These are phyloP conservation scores for barrel medic (Medicago truncatula) DNA, from an alignment of 306 rosid genomes.

Conservation along the genomic window DNA sequence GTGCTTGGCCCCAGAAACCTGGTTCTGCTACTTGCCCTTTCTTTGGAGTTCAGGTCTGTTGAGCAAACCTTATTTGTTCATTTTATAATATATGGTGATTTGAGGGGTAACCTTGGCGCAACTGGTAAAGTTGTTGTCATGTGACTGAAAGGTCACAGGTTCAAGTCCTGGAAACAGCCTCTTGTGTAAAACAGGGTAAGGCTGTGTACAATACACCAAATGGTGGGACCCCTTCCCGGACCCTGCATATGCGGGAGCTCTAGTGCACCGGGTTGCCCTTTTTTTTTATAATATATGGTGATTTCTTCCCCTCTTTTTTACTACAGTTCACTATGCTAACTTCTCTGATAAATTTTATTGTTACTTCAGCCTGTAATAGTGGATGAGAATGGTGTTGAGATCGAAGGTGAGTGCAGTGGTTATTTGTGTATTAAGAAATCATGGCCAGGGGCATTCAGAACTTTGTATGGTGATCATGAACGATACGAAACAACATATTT, in stretches of 20 bases:
- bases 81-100: conserved; percentile 34
- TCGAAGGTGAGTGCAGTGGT: conserved; percentile 95
- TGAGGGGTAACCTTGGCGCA: too few species aligned
- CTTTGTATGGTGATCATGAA: conserved; percentile 95
- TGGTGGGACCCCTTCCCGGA: too few species aligned
- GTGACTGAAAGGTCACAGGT: too few species aligned
- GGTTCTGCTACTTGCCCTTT: conserved; percentile 99
- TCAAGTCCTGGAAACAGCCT: too few species aligned
- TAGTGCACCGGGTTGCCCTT: too few species aligned
- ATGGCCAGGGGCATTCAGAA: conserved; percentile 99
- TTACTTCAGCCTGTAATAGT: conserved; percentile 80
- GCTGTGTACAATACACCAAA: too few species aligned
- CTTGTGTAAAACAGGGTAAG: too few species aligned
- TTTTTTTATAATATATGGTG: conserved; percentile 33
- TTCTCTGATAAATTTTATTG: conserved; percentile 37
- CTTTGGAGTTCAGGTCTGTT: conserved; percentile 92
- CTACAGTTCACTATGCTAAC: conserved; percentile 29
- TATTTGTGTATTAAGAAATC: conserved; percentile 86
- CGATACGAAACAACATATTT: conserved; percentile 97
- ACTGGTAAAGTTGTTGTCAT: too few species aligned
- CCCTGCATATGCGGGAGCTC: too few species aligned
- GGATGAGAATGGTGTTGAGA: conserved; percentile 91
- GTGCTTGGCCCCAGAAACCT: conserved; percentile 99
- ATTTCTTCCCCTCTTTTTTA: conserved; percentile 11
- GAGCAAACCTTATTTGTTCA: conserved; percentile 19